These are phyloP conservation scores for Globisporangium lucens DNA, from an alignment of 352 stramenopile genomes.

Conservation along the genomic window DNA sequence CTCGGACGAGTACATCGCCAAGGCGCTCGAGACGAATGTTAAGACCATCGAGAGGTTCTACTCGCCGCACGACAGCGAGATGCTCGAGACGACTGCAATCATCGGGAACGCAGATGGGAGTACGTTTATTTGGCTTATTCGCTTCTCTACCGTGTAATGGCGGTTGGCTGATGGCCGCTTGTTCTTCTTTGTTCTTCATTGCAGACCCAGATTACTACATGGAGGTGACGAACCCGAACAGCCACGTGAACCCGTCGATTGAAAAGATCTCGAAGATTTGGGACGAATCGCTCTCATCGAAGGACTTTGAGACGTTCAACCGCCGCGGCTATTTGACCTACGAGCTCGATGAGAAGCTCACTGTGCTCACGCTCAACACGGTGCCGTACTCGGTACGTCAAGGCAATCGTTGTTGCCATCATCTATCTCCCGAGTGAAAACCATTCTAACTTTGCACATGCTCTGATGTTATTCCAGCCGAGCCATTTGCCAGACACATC, in stretches of 20 bases:
- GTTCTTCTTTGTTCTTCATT: neutral
- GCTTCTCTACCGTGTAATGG: neutral
- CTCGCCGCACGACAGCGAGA: conserved; percentile 26
- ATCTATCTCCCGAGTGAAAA: neutral
- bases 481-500: conserved; percentile 76
- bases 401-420: neutral
- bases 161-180: neutral
- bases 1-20: conserved; percentile 56
- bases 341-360: conserved; percentile 58
- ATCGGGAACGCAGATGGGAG: conserved; percentile 76
- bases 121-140: conserved; percentile 22
- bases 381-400: conserved; percentile 70
- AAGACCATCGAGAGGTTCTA: conserved; percentile 69
- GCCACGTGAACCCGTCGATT: conserved; percentile 55
- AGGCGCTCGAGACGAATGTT: conserved; percentile 66
- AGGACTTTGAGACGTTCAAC: conserved; percentile 56
- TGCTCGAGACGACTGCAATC: conserved; percentile 64
- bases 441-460: neutral
- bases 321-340: conserved; percentile 60
- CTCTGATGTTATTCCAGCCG: conserved; percentile 27
- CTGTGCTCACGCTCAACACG: conserved; percentile 78
- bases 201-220: conserved; percentile 74
- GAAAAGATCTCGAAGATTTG: conserved; percentile 47
- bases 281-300: conserved; percentile 42
- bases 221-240: conserved; percentile 60